These are phyloP conservation scores for Pseudozyma sp. DNA, from an alignment of 1,284 basidiomycete species.

Conservation along the genomic window DNA sequence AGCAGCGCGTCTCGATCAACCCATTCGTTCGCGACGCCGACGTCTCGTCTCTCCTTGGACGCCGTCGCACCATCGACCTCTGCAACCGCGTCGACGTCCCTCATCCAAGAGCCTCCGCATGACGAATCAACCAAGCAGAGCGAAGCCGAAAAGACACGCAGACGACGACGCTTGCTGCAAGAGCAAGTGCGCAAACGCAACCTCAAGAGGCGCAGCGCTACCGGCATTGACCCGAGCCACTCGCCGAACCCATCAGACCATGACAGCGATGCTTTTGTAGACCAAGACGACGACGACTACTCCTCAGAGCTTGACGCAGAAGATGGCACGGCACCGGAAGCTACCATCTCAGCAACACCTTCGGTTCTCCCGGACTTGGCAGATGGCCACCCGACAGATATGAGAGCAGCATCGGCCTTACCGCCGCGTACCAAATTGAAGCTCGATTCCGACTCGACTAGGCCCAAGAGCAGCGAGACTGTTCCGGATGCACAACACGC, in stretches of 20 bases:
- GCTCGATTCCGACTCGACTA: slow-evolving; percentile 7
- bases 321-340: not conserved
- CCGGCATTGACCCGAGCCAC: slow-evolving; percentile 9
- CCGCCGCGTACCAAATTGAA: slow-evolving; percentile 5
- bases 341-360: not conserved
- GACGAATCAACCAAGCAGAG: slow-evolving; percentile 6
- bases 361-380: slow-evolving; percentile 1
- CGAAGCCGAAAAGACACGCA: slow-evolving; percentile 19
- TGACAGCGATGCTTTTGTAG: not conserved
- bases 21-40: slow-evolving; percentile 6
- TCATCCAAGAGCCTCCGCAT: not conserved
- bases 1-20: slow-evolving; percentile 2
- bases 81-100: slow-evolving; percentile 1
- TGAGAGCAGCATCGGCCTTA: slow-evolving; percentile 2
- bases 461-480: not conserved
- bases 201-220: slow-evolving; percentile 28
- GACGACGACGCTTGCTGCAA: slow-evolving; percentile 34
- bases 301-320: too few relatives aligned
- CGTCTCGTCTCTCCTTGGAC: slow-evolving; percentile 3
- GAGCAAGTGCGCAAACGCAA: slow-evolving; percentile 45
- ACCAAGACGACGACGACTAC: not conserved
- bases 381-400: not conserved
- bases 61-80: slow-evolving; percentile 11
- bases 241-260: slow-evolving; percentile 9
- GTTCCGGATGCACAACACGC: slow-evolving; percentile 10